Evolutionary conservation across 768 basidiomycete species (phyloP), one percentile per base, ranked within the genome.

Genomic region (Dendrothele bispora): DNA sequence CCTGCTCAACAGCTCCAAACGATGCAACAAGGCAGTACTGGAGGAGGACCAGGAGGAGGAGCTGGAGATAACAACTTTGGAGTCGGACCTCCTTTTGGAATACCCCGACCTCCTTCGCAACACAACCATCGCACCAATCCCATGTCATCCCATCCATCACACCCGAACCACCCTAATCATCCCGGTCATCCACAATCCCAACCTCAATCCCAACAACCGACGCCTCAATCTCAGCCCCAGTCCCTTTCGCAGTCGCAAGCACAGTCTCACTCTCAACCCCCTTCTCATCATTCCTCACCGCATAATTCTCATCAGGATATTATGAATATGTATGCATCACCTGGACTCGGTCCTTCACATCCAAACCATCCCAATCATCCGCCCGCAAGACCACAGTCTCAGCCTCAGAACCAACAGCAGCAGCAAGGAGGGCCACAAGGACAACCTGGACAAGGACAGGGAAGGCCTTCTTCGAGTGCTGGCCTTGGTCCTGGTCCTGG

Each of bases 1-100:
- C 83, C 86, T 2, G 82, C 83, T 2, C 85, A 88, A 57, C 78
- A 80, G 46, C 74, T 77, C 51, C 79, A 79, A 46, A 74, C 81
- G 56, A 80, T 83, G 71, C 74, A 72, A 50, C 66, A 70, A 53
- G 53, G 15, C 34, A 35, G 20, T 35, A 35, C 34, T 35, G 34
- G 18, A 20, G 29, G 25, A 39, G 15, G 18, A 17, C 22, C 8
- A 32, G 7, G 32, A 5, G 7, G 11, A 15, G 18, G 20, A 27
- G 21, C 45, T 5, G 28, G 10, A 24, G 20, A 44, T 18, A n/a
- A n/a, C n/a, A 30, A 30, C 24, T 32, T 44, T 35, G 43, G 43
- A 28, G 34, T 25, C n/a, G 21, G 21, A 59, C 55, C 62, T 50
- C 32, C 60, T 42, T 36, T 55, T 61, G 67, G 61, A 4, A 71